Percentiles rank a stretch among this genome's conserved stretches.
Conservation (phyloP, 495 filamentous ascomycete genomes). For the Hyaloscypha finlandica region DNA sequence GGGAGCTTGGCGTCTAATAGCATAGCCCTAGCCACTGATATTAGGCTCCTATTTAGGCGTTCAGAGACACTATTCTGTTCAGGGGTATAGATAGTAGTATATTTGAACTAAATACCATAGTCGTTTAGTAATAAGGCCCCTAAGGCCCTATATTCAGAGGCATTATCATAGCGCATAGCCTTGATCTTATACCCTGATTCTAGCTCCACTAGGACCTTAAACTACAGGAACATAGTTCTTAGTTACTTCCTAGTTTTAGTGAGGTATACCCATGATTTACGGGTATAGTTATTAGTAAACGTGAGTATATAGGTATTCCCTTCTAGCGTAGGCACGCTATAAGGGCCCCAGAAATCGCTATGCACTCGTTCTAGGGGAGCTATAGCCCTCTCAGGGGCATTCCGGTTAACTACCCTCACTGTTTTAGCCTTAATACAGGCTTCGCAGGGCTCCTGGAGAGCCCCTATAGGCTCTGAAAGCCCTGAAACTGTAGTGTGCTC, state of each 20-base stretch:
- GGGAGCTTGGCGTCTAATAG: conserved; percentile 6
- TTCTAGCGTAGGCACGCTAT: not conserved
- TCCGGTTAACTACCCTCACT: no score
- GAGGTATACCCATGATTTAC: not conserved
- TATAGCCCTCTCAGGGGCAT: no score
- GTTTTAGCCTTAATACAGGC: no score
- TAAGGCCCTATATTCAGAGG: conserved; percentile 3
- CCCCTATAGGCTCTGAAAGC: no score
- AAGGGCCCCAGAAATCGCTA: not conserved
- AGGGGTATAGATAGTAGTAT: conserved; percentile 7
- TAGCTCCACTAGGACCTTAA: not conserved
- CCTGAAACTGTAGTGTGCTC: no score
- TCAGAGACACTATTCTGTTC: conserved; percentile 11
- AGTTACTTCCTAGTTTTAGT: not conserved
- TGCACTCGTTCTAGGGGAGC: no score
- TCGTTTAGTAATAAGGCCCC: not conserved
- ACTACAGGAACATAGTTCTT: not conserved
- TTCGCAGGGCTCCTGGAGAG: no score
- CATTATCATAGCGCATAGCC: conserved; percentile 6
- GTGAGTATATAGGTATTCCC: not conserved
- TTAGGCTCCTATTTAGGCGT: not conserved
- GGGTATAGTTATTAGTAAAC: conserved; percentile 3
- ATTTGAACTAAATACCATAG: conserved; percentile 13
- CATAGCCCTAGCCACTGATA: not conserved
- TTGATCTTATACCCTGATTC: conserved; percentile 10